Evolutionary conservation across 1,284 basidiomycete species (phyloP), one percentile per base, ranked within the genome.

Genomic region (Coniferiporia sulphurascens): DNA sequence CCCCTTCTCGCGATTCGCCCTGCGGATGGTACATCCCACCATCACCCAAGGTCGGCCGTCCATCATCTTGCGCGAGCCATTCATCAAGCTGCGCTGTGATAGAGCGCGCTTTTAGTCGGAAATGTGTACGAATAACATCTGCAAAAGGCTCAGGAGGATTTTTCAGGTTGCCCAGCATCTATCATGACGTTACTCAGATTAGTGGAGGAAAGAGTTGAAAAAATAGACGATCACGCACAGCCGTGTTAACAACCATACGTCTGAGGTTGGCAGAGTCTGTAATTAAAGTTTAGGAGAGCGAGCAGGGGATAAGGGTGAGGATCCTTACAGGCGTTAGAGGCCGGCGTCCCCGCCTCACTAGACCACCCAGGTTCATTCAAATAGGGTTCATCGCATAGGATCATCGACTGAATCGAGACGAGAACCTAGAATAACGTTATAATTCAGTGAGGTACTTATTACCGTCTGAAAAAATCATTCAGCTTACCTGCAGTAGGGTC

Each of bases 401-500:
- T 95, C 87, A 96, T 90, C 5, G 90, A 91, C 74, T 95, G 93
- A 48, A 95, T 94, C n/a, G 92, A 95, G 48, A 96, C 89, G 48
- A 93, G 77, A 34, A 93, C 90, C 86, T 91, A 64, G 9, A 66
- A 17, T 13, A 55, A 65, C 19, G 9, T 66, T 19, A n/a, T 55
- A 65, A 17, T 60, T 46, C 12, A 46, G 55, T 17, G 15, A 48
- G 21, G 59, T 55, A 32, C 32, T 48, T 41, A 55, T n/a, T 52
- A 27, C 32, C 27, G 13, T 17, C 13, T 32, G 12, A 22, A 21
- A n/a, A 43, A 46, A 57, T 5, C 41, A 36, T 10, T 48, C 44
- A 46, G 62, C 70, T 48, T 59, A 85, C 89, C 75, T 93, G 91
- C 4, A 94, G 76, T 45, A 95, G 73, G 4, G 93, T 95, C 13